A percentile compares a stretch with the other conserved stretches of the same genome.
Conservation (phyloP, 2,329 filamentous ascomycete genomes). For the Torrubiella hemipterigena region DNA sequence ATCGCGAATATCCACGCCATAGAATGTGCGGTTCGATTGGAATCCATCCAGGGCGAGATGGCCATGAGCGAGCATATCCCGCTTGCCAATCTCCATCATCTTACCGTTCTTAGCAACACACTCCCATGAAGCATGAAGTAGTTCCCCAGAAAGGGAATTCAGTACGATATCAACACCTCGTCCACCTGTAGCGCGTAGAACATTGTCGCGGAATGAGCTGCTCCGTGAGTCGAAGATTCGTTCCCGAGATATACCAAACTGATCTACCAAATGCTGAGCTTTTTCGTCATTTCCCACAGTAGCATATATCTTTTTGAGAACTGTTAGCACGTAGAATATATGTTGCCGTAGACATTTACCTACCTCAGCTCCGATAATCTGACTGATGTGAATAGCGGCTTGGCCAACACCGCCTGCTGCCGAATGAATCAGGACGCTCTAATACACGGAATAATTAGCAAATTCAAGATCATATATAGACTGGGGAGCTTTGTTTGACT, state of each 20-base stretch:
- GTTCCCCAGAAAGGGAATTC: constrained; percentile 19
- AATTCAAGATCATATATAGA: constrained; percentile 6
- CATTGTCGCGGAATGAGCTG: constrained; percentile 14
- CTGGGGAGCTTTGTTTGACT: not conserved
- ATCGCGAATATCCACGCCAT: not conserved
- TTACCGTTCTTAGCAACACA: constrained; percentile 23
- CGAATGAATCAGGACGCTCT: constrained; percentile 20
- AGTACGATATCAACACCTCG: constrained; percentile 22
- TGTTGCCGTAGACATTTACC: constrained; percentile 10
- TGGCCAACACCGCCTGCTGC: constrained; percentile 19
- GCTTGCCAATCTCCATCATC: constrained; percentile 17
- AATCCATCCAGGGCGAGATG: not conserved
- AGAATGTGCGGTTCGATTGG: not conserved
- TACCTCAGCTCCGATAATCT: constrained; percentile 12
- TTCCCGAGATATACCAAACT: constrained; percentile 14
- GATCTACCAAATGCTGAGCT: constrained; percentile 13
- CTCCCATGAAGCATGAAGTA: constrained; percentile 18
- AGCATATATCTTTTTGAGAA: constrained; percentile 15
- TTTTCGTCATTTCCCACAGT: constrained; percentile 18
- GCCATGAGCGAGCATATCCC: constrained; percentile 12
- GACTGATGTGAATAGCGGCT: constrained; percentile 16
- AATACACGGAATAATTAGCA: constrained; percentile 17
- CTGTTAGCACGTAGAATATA: no score
- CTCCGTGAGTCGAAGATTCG: constrained; percentile 19
- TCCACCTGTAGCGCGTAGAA: constrained; percentile 14